Evolutionary conservation across 495 filamentous ascomycete genomes (phyloP).

Genomic region (Chlorociboria aeruginascens): DNA sequence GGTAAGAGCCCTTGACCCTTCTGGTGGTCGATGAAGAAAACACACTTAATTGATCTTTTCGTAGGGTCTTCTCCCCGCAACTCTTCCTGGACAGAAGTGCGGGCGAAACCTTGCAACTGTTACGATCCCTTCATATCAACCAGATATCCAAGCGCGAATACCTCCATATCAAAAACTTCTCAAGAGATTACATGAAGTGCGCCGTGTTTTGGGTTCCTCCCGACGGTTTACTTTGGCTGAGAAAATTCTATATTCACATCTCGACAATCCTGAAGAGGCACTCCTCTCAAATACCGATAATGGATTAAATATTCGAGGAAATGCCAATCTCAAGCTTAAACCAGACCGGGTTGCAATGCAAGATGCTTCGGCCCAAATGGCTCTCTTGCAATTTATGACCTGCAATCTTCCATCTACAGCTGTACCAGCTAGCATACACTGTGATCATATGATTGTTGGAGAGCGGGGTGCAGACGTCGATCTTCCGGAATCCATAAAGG

Average conservation of each 20-base stretch:
- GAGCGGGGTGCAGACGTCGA: constrained; percentile 81
- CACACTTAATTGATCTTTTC: constrained; percentile 5
- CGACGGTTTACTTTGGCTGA: constrained; percentile 78
- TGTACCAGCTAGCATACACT: constrained; percentile 97
- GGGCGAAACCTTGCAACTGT: constrained; percentile 13
- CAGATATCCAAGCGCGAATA: constrained; percentile 18
- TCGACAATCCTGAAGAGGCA: constrained; percentile 77
- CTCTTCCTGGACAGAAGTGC: constrained; percentile 2
- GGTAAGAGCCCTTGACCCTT: constrained; percentile 2
- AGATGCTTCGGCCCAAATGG: constrained; percentile 98
- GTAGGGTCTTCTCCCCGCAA: constrained; percentile 11
- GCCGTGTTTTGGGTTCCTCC: constrained; percentile 52
- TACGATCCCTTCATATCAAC: constrained; percentile 10
- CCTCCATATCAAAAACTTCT: constrained; percentile 51
- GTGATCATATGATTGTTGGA: constrained; percentile 98
- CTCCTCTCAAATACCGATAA: constrained; percentile 68
- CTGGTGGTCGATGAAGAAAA: background rate
- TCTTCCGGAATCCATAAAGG: constrained; percentile 72
- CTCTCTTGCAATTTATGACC: constrained; percentile 95
- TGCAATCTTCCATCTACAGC: constrained; percentile 82
- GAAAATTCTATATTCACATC: constrained; percentile 95
- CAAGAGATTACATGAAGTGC: constrained; percentile 49
- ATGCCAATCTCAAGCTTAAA: constrained; percentile 92
- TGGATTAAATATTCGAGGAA: constrained; percentile 70
- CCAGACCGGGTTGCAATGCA: constrained; percentile 98